Conservation (phyloP, 495 filamentous ascomycete genomes). For the Lichenothelia convexa region DNA sequence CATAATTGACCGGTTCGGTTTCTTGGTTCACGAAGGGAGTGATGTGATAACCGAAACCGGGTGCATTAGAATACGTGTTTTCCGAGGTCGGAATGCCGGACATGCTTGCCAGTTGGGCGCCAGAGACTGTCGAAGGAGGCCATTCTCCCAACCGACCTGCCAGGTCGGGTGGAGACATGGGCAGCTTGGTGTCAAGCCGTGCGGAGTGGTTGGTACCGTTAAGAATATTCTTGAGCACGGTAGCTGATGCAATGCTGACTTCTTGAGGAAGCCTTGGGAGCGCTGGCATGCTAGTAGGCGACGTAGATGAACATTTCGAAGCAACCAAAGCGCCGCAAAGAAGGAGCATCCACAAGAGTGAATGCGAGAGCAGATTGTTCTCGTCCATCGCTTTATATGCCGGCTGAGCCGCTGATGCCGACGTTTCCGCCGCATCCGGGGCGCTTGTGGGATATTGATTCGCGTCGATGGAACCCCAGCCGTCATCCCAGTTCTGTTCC, state of each 20-base stretch:
- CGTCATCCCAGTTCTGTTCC: constrained; percentile 39
- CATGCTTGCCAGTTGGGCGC: constrained; percentile 32
- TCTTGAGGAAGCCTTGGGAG: constrained; percentile 85
- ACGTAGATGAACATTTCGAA: constrained; percentile 64
- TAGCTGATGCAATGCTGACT: constrained; percentile 78
- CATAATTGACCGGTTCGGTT: constrained; percentile 84
- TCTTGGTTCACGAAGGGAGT: constrained; percentile 70
- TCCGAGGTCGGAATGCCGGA: constrained; percentile 55
- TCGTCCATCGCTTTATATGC: too few relatives aligned
- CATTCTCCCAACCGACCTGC: constrained; percentile 19
- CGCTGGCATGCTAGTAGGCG: constrained; percentile 34
- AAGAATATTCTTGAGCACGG: constrained; percentile 73
- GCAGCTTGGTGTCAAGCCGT: too few relatives aligned
- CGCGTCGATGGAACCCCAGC: constrained; percentile 32
- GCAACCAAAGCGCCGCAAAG: constrained; percentile 94
- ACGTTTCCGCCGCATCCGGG: constrained; percentile 27
- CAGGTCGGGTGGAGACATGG: too few relatives aligned
- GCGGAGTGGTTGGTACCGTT: too few relatives aligned
- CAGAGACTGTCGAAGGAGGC: constrained; percentile 27
- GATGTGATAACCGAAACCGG: constrained; percentile 47
- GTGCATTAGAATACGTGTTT: constrained; percentile 55
- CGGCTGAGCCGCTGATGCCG: constrained; percentile 21
- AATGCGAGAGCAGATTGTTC: too few relatives aligned
- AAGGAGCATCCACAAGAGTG: constrained; percentile 54
- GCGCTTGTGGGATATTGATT: constrained; percentile 36